Conservation (phyloP, 768 basidiomycete species). For the Lactarius deliciosus region DNA sequence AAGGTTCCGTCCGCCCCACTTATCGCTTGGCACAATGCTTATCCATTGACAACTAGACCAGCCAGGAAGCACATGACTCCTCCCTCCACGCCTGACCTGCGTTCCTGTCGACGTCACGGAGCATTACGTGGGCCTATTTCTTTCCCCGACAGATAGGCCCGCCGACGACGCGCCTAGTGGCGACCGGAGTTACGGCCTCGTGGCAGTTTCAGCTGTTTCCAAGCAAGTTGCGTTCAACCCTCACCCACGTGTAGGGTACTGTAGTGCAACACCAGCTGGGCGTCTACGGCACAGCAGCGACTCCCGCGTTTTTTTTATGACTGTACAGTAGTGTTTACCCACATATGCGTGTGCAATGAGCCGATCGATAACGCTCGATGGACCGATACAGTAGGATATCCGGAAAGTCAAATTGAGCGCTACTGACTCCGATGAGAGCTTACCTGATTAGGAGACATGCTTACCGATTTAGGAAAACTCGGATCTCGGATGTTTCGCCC, state of each 20-base stretch:
- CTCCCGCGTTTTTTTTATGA: neutral
- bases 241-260: neutral
- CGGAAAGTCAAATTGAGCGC: neutral
- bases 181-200: neutral
- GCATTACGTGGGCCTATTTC: neutral
- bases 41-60: neutral
- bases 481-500: neutral
- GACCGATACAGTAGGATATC: neutral
- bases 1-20: neutral
- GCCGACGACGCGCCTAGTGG: neutral
- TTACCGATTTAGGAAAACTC: conserved; percentile 11
- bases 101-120: neutral
- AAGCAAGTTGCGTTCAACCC: neutral
- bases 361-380: conserved; percentile 1
- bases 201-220: neutral
- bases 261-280: neutral
- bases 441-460: conserved; percentile 10
- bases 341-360: neutral
- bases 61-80: too few relatives aligned
- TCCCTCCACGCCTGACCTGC: neutral
- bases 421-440: neutral
- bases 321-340: neutral
- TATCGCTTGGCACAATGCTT: neutral
- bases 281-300: neutral
- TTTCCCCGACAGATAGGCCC: neutral